phyloP scores from a whole-genome alignment of 345 rosid species.

The Euphorbia lathyris region DNA sequence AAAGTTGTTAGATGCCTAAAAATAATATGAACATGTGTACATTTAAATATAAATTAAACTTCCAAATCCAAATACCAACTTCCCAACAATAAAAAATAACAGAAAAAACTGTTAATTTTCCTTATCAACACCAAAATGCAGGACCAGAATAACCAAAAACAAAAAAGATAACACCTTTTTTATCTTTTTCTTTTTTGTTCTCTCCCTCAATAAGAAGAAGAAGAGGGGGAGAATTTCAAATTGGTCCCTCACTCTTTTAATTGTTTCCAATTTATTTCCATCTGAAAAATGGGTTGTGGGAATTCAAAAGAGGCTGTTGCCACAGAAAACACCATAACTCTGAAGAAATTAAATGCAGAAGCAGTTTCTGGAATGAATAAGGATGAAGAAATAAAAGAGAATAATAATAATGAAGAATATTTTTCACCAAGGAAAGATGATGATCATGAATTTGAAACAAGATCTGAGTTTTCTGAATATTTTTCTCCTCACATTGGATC shows the following conservation, averaged over 20 bases:
- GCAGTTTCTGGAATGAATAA: constrained; percentile 11
- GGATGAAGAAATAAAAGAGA: constrained; percentile 15
- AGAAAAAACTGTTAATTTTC: constrained; percentile 12
- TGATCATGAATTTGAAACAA: constrained; percentile 29
- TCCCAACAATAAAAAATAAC: constrained; percentile 4
- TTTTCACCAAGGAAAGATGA: constrained; percentile 39
- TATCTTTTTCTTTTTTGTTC: too few relatives aligned
- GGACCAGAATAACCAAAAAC: too few relatives aligned
- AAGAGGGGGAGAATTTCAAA: too few relatives aligned
- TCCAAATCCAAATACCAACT: constrained; percentile 4
- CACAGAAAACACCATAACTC: constrained; percentile 51
- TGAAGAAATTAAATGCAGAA: constrained; percentile 34
- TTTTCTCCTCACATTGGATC: constrained; percentile 22
- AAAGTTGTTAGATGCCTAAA: constrained; percentile 6
- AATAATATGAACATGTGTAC: background rate
- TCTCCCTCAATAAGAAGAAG: too few relatives aligned
- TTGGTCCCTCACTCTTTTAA: background rate
- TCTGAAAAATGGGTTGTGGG: constrained; percentile 65
- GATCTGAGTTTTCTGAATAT: constrained; percentile 28
- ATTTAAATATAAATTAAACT: background rate
- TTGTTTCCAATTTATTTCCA: background rate
- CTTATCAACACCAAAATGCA: too few relatives aligned
- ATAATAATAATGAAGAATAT: constrained; percentile 2
- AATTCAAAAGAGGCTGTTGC: constrained; percentile 73
- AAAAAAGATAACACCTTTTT: too few relatives aligned